Evolutionary conservation across 176 grass and related monocot genomes (phyloP).

Genomic region (Zizania latifolia): DNA sequence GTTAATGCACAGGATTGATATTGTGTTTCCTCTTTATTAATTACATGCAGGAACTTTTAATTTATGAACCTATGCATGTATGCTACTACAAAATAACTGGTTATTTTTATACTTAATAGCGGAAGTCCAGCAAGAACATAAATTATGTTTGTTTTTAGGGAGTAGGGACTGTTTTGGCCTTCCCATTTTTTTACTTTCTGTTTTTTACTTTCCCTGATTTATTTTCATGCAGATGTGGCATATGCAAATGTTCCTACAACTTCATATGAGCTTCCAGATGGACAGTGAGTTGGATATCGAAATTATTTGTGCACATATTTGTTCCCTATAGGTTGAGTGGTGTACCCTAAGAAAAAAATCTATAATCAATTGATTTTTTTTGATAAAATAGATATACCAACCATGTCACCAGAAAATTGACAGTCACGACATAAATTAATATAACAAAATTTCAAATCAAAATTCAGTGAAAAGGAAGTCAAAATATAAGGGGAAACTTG

Average conservation of each 20-base stretch:
- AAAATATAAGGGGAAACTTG: background rate
- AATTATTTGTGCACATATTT: background rate
- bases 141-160: constrained; percentile 8
- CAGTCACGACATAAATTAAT: background rate
- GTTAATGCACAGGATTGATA: background rate
- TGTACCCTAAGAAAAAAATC: background rate
- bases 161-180: background rate
- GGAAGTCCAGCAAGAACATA: background rate
- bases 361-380: background rate
- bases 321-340: constrained; percentile 12
- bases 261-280: constrained; percentile 98
- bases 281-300: constrained; percentile 71
- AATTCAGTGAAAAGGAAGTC: background rate
- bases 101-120: background rate
- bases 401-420: background rate
- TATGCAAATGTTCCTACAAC: constrained; percentile 99
- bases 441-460: background rate
- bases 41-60: background rate
- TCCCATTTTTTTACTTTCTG: background rate
- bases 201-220: constrained; percentile 28
- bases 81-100: background rate
- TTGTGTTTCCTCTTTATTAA: background rate
- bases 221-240: constrained; percentile 66
- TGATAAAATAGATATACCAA: constrained; percentile 1
- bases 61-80: background rate